Evolutionary conservation across 768 basidiomycete species (phyloP).

Genomic region (Suillus subaureus): DNA sequence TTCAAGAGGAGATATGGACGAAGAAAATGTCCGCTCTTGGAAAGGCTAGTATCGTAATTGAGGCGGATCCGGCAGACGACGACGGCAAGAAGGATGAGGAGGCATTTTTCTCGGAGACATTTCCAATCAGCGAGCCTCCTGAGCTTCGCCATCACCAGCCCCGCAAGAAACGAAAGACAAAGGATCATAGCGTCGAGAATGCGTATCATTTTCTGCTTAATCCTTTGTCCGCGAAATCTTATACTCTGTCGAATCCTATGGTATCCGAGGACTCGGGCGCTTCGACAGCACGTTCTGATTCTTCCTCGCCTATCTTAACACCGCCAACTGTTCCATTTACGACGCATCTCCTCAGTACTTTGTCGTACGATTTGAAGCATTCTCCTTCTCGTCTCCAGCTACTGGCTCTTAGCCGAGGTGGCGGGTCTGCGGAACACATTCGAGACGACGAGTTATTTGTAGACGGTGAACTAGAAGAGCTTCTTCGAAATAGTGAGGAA

Average conservation of each 20-base stretch:
- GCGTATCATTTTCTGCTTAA: constrained; percentile 61
- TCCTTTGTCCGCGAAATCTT: constrained; percentile 40
- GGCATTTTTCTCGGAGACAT: neutral
- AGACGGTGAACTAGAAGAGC: constrained; percentile 64
- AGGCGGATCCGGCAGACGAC: constrained; percentile 33
- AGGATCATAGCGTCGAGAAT: constrained; percentile 38
- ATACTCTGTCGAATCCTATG: constrained; percentile 2
- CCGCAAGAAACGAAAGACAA: constrained; percentile 36
- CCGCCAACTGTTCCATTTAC: constrained; percentile 55
- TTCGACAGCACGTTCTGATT: constrained; percentile 12
- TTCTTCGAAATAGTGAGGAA: constrained; percentile 59
- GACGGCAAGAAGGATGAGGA: constrained; percentile 34
- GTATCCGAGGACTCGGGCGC: constrained; percentile 1
- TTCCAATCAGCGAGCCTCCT: neutral
- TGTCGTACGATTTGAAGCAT: constrained; percentile 20
- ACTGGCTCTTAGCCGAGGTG: constrained; percentile 59
- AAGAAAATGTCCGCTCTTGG: constrained; percentile 39
- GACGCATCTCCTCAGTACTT: constrained; percentile 40
- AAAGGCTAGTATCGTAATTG: constrained; percentile 42
- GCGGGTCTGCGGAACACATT: constrained; percentile 50
- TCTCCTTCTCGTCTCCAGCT: constrained; percentile 69
- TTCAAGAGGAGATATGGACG: constrained; percentile 63
- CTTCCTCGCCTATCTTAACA: constrained; percentile 24
- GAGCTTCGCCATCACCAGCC: constrained; percentile 10
- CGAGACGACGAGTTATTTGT: constrained; percentile 73